Conservation (phyloP, 2,329 filamentous ascomycete species). For the Zelopaecilomyces penicillatus region DNA sequence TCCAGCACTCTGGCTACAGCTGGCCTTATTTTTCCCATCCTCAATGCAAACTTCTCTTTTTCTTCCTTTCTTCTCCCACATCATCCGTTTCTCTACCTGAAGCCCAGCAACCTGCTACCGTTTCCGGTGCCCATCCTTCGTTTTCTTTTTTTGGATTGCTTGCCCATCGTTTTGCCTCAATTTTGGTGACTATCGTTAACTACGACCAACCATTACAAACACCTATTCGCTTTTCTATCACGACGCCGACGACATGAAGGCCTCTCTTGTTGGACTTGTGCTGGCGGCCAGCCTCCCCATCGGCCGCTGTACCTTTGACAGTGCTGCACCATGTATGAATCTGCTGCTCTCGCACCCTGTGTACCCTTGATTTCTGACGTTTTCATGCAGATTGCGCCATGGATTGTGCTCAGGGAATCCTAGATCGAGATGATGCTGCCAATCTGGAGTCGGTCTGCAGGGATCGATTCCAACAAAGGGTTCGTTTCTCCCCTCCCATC, state of each 20-base stretch:
- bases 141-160: conserved; percentile 28
- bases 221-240: conserved; percentile 9
- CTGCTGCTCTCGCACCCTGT: background rate
- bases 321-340: conserved; percentile 3
- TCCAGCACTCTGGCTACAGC: background rate
- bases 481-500: conserved; percentile 6
- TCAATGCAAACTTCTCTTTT: conserved; percentile 8
- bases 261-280: conserved; percentile 6
- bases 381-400: conserved; percentile 11
- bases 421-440: conserved; percentile 9
- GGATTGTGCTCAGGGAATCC: conserved; percentile 13
- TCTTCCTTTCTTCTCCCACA: conserved; percentile 10
- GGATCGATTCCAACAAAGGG: conserved; percentile 16
- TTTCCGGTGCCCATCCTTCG: conserved; percentile 17
- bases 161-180: conserved; percentile 10
- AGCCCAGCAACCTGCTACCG: conserved; percentile 16
- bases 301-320: background rate
- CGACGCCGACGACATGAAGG: conserved; percentile 16
- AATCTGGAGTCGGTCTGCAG: conserved; percentile 12
- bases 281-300: conserved; percentile 8
- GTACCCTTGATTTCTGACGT: background rate
- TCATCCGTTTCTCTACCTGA: conserved; percentile 13
- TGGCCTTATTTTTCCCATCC: background rate
- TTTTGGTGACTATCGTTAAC: conserved; percentile 26
- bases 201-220: conserved; percentile 17